Conservation (phyloP, 1,139 yeast species). For the Pichia sp. region DNA sequence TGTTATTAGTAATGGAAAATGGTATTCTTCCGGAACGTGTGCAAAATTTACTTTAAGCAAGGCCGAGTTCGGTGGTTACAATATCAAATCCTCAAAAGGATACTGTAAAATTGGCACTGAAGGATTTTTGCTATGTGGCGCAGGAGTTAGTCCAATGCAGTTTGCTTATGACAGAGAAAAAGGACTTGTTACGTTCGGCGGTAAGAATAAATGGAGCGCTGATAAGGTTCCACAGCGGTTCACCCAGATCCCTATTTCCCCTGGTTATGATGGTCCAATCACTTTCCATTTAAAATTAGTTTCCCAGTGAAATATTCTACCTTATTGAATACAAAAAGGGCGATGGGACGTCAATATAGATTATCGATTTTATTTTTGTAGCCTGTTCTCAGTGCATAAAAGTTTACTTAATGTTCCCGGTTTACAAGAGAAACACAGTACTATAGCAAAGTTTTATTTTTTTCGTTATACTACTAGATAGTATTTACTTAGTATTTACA, state of each 20-base stretch:
- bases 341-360: too few relatives aligned
- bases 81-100: constrained; percentile 64
- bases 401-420: too few relatives aligned
- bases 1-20: constrained; percentile 77
- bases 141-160: constrained; percentile 42
- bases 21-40: constrained; percentile 82
- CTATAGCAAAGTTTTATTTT: too few relatives aligned
- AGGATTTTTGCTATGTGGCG: constrained; percentile 35
- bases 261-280: constrained; percentile 45
- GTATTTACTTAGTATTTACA: not conserved
- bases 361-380: too few relatives aligned
- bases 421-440: too few relatives aligned
- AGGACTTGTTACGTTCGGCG: constrained; percentile 57
- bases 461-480: too few relatives aligned
- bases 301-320: not conserved
- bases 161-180: constrained; percentile 48
- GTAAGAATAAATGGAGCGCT: constrained; percentile 62
- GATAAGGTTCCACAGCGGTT: constrained; percentile 45
- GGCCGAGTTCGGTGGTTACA: constrained; percentile 69
- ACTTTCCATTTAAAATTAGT: constrained; percentile 42
- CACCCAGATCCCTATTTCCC: constrained; percentile 50
- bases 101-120: constrained; percentile 55
- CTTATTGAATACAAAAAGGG: not conserved
- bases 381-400: too few relatives aligned
- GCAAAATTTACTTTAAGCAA: constrained; percentile 61